Base-by-base conservation (phyloP, 306 rosid genomes). In the Cicer cuneatum region DNA sequence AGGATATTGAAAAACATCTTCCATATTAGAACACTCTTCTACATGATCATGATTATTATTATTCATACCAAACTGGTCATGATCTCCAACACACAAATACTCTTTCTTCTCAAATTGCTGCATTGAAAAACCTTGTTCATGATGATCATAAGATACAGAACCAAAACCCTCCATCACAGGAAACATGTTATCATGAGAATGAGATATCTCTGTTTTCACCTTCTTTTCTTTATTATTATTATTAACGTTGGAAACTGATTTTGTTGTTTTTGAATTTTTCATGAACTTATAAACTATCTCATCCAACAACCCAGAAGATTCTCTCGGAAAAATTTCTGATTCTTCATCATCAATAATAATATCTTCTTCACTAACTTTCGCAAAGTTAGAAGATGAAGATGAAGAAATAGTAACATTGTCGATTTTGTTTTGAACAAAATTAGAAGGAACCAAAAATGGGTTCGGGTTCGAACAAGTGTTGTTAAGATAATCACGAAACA, bases 241-340 rank as follows among this genome's bases (percentile, higher is more conserved):
- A 24, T 24, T 24, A 24, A 24, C 4, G 4, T 24, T 24, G 33
- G 15, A 48, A 59, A 40, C 14, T 6, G 39, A n/a, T 24, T 24
- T 18, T 0, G 60, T 59, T 10, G 76, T 10, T 10, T 80, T 67
- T 0, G 91, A 72, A 12, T 84, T 85, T 0, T 89, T 85, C 43
- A 90, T 81, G 48, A 83, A 90, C 12, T 83, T 83, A 0, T 86
- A 83, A 29, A 93, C 93, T 1, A 91, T 85, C 71, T 93, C 98
- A 63, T 91, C 89, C 76, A 93, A 39, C 52, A 93, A 66, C 0
- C 98, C 98, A 0, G 96, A 65, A 1, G 89, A 49, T 46, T 89
- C 89, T 14, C 66, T 69, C 0, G 90, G 84, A 9, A 90, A 77
- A 68, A 88, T 84, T 5, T 74, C 92, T 0, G 82, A 87, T 0